A percentile compares a stretch with the other conserved stretches of the same genome.
These are phyloP conservation scores for Pelagophyceae sp. DNA, from an alignment of 352 stramenopile species.

Conservation along the genomic window DNA sequence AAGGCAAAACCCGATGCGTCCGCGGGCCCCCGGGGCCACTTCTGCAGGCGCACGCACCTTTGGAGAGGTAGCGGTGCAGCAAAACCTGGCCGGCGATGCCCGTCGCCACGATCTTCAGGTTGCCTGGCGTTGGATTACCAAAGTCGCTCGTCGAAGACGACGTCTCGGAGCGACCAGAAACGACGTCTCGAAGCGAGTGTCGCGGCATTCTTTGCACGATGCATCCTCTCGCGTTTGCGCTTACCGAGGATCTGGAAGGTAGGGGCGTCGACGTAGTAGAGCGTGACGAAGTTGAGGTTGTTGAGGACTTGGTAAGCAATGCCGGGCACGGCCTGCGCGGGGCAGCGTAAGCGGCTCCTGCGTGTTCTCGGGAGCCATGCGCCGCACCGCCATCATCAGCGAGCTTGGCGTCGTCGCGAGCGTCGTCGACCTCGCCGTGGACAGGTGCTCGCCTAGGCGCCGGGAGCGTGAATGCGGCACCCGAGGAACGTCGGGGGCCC, in stretches of 20 bases:
- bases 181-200: too few relatives aligned
- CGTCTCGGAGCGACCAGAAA: too few relatives aligned
- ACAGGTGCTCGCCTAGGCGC: too few relatives aligned
- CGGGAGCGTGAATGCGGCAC: too few relatives aligned
- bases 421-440: neutral
- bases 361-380: too few relatives aligned
- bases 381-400: too few relatives aligned
- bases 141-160: neutral
- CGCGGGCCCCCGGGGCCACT: too few relatives aligned
- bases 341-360: too few relatives aligned
- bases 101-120: conserved; percentile 18
- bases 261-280: conserved; percentile 18
- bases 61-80: neutral
- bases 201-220: too few relatives aligned
- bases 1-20: neutral
- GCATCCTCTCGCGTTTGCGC: neutral
- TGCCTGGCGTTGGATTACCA: neutral
- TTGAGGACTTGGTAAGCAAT: conserved; percentile 17
- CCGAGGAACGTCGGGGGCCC: too few relatives aligned
- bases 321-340: conserved; percentile 8
- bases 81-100: neutral
- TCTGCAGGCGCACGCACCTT: neutral
- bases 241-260: conserved; percentile 16
- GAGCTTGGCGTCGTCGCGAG: neutral
- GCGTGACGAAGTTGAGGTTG: conserved; percentile 19